Percentiles rank a stretch among this genome's conserved stretches.
Evolutionary conservation across 306 rosid species (phyloP).

Genomic region (Quercus agrifolia): DNA sequence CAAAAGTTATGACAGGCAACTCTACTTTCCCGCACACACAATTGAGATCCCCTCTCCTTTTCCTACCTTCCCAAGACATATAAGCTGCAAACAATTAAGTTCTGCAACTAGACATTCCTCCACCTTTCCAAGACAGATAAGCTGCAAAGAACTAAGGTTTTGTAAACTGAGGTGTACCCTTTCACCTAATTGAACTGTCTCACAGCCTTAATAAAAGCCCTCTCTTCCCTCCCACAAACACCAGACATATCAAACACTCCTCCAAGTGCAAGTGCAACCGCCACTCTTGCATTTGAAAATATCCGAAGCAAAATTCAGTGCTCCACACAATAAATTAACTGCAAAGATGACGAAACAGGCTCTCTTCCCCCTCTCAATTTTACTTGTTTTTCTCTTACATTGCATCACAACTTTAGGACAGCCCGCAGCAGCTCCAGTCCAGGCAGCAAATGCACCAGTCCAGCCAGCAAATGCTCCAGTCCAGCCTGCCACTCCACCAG

Average conservation of each 20-base stretch:
- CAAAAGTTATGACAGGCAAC: too few relatives aligned
- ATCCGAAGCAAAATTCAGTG: background rate
- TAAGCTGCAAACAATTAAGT: conserved; percentile 12
- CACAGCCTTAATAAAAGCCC: conserved; percentile 25
- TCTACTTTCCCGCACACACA: too few relatives aligned
- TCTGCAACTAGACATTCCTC: conserved; percentile 22
- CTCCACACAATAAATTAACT: background rate
- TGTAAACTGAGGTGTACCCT: conserved; percentile 15
- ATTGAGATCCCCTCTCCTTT: conserved; percentile 2
- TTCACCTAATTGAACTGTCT: conserved; percentile 21
- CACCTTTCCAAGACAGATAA: conserved; percentile 22
- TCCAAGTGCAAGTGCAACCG: background rate
- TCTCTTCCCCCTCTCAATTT: background rate
- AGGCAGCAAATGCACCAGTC: background rate
- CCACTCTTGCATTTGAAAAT: background rate
- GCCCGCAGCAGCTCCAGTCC: background rate
- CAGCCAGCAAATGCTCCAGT: conserved; percentile 33
- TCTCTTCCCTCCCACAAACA: background rate
- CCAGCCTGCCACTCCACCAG: conserved; percentile 6
- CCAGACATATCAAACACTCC: conserved; percentile 18
- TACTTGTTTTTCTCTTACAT: background rate
- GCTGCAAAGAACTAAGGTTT: conserved; percentile 15
- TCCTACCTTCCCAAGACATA: conserved; percentile 25
- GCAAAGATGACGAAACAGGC: conserved; percentile 17
- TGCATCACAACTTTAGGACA: background rate